Evolutionary conservation across 2,329 filamentous ascomycete species (phyloP).

Genomic region (Akanthomyces lecanii): DNA sequence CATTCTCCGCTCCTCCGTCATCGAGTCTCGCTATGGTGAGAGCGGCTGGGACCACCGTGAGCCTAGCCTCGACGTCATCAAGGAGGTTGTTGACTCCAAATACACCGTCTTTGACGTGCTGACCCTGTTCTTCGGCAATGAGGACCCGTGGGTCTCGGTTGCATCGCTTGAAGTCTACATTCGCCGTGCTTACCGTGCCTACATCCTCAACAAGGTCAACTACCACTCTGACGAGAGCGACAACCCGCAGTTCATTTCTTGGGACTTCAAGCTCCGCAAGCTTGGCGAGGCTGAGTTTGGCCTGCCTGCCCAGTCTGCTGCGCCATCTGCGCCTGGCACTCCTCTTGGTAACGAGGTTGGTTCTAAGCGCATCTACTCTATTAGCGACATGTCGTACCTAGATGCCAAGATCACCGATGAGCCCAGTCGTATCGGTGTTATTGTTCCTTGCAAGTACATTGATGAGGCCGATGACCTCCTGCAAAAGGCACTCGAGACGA

Average conservation of each 20-base stretch:
- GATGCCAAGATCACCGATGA: slow-evolving; percentile 68
- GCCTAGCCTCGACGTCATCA: slow-evolving; percentile 83
- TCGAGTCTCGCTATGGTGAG: slow-evolving; percentile 96
- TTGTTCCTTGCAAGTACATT: slow-evolving; percentile 87
- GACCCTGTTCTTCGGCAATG: slow-evolving; percentile 89
- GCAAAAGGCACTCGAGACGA: slow-evolving; percentile 75
- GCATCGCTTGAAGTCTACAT: slow-evolving; percentile 95
- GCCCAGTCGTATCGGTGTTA: slow-evolving; percentile 84
- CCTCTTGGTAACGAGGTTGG: slow-evolving; percentile 45
- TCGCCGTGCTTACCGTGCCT: slow-evolving; percentile 93
- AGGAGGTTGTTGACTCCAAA: slow-evolving; percentile 97
- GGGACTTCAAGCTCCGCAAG: slow-evolving; percentile 95
- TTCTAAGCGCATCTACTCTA: slow-evolving; percentile 80
- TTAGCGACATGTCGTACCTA: slow-evolving; percentile 94
- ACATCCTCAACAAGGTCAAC: slow-evolving; percentile 82
- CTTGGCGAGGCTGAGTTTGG: slow-evolving; percentile 89
- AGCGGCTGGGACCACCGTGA: slow-evolving; percentile 95
- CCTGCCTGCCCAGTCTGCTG: slow-evolving; percentile 70
- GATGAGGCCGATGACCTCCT: slow-evolving; percentile 91
- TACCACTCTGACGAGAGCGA: slow-evolving; percentile 77
- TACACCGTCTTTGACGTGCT: slow-evolving; percentile 98
- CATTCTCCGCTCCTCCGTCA: slow-evolving; percentile 89
- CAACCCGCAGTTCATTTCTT: slow-evolving; percentile 72
- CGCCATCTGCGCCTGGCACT: slow-evolving; percentile 79
- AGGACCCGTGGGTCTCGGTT: slow-evolving; percentile 89